Conservation (phyloP, 768 basidiomycete genomes). For the Suillus luteus region DNA sequence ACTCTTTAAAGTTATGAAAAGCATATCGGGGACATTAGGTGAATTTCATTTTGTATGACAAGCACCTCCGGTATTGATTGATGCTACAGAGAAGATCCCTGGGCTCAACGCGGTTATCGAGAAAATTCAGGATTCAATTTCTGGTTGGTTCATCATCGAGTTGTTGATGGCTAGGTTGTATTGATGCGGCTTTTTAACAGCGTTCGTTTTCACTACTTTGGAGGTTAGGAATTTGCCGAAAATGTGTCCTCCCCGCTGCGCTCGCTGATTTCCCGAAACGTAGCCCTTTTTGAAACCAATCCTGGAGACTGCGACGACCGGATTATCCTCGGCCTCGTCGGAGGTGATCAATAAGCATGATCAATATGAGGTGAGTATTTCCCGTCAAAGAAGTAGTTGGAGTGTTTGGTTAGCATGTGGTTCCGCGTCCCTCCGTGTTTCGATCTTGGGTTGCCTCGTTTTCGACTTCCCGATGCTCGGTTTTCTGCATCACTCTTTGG, state of each 20-base stretch:
- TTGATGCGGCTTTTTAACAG: constrained; percentile 36
- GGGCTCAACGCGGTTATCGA: constrained; percentile 74
- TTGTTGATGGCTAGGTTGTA: not conserved
- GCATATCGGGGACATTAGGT: constrained; percentile 75
- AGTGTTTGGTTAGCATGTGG: not conserved
- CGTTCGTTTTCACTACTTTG: constrained; percentile 82
- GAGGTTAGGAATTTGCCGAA: constrained; percentile 49
- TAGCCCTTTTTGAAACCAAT: constrained; percentile 83
- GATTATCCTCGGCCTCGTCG: constrained; percentile 62
- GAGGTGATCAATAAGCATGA: constrained; percentile 81
- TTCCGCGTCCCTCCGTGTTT: not conserved
- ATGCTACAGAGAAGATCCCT: constrained; percentile 71
- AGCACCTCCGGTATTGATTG: not conserved
- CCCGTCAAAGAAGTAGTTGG: not conserved
- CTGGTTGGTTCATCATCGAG: constrained; percentile 41
- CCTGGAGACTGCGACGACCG: constrained; percentile 65
- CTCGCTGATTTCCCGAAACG: not conserved
- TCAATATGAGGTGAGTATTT: constrained; percentile 65
- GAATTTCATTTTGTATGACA: constrained; percentile 16
- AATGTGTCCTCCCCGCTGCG: not conserved
- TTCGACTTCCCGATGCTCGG: not conserved
- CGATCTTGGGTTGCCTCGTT: not conserved
- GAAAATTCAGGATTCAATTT: constrained; percentile 74
- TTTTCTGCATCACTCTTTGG: not conserved
- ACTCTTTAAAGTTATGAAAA: constrained; percentile 58